Conservation (phyloP, 2,329 filamentous ascomycete genomes). For the Chrysoporthe deuterocubensis region DNA sequence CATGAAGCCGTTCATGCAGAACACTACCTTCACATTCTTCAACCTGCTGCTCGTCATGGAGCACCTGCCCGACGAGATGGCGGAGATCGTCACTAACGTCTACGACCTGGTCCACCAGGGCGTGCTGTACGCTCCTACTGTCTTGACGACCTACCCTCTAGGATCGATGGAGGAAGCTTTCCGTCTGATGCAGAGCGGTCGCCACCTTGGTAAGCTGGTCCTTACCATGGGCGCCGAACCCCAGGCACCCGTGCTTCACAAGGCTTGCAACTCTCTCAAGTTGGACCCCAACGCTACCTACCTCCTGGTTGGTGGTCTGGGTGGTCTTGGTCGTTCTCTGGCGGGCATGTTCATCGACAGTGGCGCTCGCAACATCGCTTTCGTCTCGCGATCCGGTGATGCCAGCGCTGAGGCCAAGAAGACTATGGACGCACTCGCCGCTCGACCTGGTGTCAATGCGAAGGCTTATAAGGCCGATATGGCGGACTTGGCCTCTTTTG, state of each 20-base stretch:
- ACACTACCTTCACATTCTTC: conserved; percentile 38
- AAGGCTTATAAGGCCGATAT: conserved; percentile 37
- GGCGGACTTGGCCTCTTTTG: conserved; percentile 31
- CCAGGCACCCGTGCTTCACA: conserved; percentile 20
- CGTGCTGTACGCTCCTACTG: conserved; percentile 19
- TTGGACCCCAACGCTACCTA: conserved; percentile 35
- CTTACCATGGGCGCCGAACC: conserved; percentile 30
- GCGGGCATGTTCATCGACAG: conserved; percentile 37
- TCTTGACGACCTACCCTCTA: conserved; percentile 21
- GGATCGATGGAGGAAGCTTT: conserved; percentile 24
- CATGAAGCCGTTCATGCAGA: conserved; percentile 35
- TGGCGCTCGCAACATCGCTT: conserved; percentile 38
- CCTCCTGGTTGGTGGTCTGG: conserved; percentile 41
- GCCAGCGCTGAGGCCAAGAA: conserved; percentile 27
- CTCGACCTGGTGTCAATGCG: conserved; percentile 32
- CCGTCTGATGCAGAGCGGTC: conserved; percentile 27
- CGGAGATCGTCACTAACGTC: conserved; percentile 20
- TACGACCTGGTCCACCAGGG: conserved; percentile 25
- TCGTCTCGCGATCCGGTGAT: conserved; percentile 37
- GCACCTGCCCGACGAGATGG: conserved; percentile 24
- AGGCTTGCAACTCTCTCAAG: conserved; percentile 18
- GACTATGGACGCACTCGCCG: conserved; percentile 33
- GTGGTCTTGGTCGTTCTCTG: conserved; percentile 39
- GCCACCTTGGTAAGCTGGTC: conserved; percentile 37
- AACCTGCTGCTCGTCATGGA: conserved; percentile 30